These are phyloP conservation scores for Tylopilus sp. DNA, from an alignment of 1,284 basidiomycete genomes.

Conservation along the genomic window DNA sequence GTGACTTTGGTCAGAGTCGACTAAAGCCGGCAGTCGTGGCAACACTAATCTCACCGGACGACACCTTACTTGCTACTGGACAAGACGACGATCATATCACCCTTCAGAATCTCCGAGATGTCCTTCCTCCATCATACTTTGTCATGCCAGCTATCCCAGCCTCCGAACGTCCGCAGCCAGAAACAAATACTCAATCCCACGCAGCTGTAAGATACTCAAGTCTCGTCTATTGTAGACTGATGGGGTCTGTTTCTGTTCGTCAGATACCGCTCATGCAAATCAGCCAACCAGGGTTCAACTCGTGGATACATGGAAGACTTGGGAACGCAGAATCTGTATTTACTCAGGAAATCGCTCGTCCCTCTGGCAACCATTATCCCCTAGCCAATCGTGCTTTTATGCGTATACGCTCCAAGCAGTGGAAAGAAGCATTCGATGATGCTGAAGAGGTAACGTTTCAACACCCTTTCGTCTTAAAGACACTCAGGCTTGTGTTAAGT, in stretches of 20 bases:
- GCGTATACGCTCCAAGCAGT: conserved; percentile 3
- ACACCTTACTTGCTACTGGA: conserved; percentile 9
- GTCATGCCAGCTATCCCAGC: neutral
- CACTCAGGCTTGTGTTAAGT: conserved; percentile 2
- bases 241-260: neutral
- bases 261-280: conserved; percentile 10
- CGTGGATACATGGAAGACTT: conserved; percentile 12
- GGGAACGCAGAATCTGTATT: conserved; percentile 14
- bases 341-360: conserved; percentile 4
- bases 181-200: neutral
- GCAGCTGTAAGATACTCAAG: conserved; percentile 1
- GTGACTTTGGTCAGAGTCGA: too few species aligned
- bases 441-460: conserved; percentile 10
- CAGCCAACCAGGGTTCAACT: neutral
- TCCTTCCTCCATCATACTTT: conserved; percentile 16
- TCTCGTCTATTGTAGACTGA: neutral
- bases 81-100: conserved; percentile 12
- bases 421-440: conserved; percentile 12
- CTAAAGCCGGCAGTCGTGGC: too few species aligned
- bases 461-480: too few species aligned
- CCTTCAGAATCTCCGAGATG: conserved; percentile 1
- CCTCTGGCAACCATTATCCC: conserved; percentile 1
- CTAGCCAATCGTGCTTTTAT: conserved; percentile 13
- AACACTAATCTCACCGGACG: conserved; percentile 10
- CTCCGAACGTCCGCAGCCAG: neutral